phyloP scores from a whole-genome alignment of 371 early-diverging fungal species.

The Zychaea mexicana region DNA sequence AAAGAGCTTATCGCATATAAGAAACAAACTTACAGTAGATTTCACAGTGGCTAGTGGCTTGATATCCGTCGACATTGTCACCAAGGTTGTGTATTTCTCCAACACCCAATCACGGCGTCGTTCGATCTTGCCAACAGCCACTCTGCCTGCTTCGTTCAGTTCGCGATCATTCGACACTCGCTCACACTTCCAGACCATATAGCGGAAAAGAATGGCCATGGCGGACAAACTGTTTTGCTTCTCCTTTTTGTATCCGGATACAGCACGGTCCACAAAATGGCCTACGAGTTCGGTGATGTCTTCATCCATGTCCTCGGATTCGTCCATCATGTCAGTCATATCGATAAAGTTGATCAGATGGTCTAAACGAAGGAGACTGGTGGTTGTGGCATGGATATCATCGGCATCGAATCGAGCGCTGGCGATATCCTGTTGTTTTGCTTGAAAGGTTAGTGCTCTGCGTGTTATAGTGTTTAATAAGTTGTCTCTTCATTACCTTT shows the following conservation, averaged over 20 bases:
- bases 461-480: too few species aligned
- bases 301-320: conserved; percentile 34
- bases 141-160: conserved; percentile 8
- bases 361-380: conserved; percentile 42
- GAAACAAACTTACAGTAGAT: conserved; percentile 12
- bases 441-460: too few species aligned
- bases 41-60: conserved; percentile 25
- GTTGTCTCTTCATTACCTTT: conserved; percentile 22
- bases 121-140: conserved; percentile 20
- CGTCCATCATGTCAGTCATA: conserved; percentile 39
- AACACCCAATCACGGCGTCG: conserved; percentile 39
- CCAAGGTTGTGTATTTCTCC: conserved; percentile 26
- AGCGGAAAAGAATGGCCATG: conserved; percentile 41
- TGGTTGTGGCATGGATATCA: conserved; percentile 44
- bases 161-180: conserved; percentile 19
- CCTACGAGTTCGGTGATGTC: conserved; percentile 30
- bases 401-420: conserved; percentile 38
- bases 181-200: conserved; percentile 45
- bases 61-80: conserved; percentile 24
- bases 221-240: conserved; percentile 34
- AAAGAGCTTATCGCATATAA: neutral
- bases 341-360: conserved; percentile 37
- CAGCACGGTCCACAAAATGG: conserved; percentile 35
- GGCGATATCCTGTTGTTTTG: conserved; percentile 42
- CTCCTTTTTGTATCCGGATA: conserved; percentile 34